Evolutionary conservation across 345 rosid genomes (phyloP), one percentile per base, ranked within the genome.

Genomic region (Microthlaspi erraticum): DNA sequence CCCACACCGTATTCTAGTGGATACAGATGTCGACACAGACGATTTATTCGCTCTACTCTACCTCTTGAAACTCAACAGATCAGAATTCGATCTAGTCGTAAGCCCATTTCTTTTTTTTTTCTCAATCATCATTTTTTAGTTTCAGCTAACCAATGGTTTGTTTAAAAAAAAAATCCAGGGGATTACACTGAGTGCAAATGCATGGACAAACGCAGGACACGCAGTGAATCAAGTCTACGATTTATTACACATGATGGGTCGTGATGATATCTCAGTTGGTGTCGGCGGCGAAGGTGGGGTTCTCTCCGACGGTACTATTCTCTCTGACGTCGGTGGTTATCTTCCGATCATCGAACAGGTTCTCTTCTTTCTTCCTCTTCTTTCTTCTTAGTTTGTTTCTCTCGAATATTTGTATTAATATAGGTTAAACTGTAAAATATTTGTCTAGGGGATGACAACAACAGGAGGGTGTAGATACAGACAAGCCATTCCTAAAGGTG

Each of bases 311-410:
- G 92, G 98, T 9, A 83, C 90, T 67, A 77, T 90, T 31, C 84
- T 79, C 17, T 78, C 91, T 1, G 49, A 87, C 81, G 97, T 93
- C 51, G 98, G 97, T 71, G 98, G 98, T 42, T 90, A 86, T 80
- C 87, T 87, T n/a, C 97, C 98, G 10, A 70, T 93, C 4, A 86
- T 90, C n/a, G 97, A 93, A 37, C 98, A 93, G 88, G 97, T 92
- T 17, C 50, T 61, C 10, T 16, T 18, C 41, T 7, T 34, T 31
- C 16, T 55, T 43, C 13, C 7, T 44, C 2, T 16, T 23, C 26
- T 23, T 36, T 46, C 12, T 19, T 19, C 5, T 23, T 33, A 4
- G 20, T 32, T 14, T 61, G 48, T 31, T 32, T 68, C n/a, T 29
- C 17, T 66, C 0, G 26, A 62, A 10, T 50, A 38, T 41, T 26